Conservation (phyloP, 768 basidiomycete genomes). For the Amanita muscaria region DNA sequence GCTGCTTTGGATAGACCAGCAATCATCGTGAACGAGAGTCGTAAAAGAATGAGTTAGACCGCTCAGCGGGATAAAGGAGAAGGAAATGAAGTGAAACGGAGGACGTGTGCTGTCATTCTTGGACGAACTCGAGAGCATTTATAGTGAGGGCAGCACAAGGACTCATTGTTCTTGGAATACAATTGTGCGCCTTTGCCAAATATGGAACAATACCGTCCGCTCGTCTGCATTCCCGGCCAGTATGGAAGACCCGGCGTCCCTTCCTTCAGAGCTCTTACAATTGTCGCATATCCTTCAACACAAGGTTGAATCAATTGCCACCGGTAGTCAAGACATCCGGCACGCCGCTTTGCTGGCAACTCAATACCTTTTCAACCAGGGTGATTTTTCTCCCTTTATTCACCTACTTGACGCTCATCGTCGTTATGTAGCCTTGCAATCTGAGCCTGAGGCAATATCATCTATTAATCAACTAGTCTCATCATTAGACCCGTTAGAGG, state of each 20-base stretch:
- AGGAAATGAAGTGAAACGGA: conserved; percentile 6
- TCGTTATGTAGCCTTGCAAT: conserved; percentile 44
- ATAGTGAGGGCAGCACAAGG: not conserved
- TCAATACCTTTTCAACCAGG: conserved; percentile 69
- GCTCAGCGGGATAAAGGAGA: conserved; percentile 7
- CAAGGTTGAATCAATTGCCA: conserved; percentile 46
- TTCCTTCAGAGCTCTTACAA: conserved; percentile 30
- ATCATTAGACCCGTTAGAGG: conserved; percentile 56
- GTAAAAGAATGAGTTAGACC: too few species aligned
- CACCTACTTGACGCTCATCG: conserved; percentile 8
- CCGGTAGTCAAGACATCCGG: conserved; percentile 44
- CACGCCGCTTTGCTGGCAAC: conserved; percentile 55
- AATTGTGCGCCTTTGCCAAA: conserved; percentile 2
- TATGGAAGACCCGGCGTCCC: not conserved
- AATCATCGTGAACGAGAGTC: conserved; percentile 40
- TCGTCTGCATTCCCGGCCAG: too few species aligned
- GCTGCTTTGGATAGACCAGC: conserved; percentile 59
- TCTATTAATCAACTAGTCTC: conserved; percentile 58
- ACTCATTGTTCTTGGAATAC: conserved; percentile 3
- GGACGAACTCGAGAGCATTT: not conserved
- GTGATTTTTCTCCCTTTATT: conserved; percentile 30
- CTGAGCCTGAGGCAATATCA: conserved; percentile 56
- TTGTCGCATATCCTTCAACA: conserved; percentile 49
- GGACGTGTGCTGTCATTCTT: not conserved
- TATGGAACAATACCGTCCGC: conserved; percentile 2